Conservation (phyloP, 768 basidiomycete genomes). For the Boletus patriciae region DNA sequence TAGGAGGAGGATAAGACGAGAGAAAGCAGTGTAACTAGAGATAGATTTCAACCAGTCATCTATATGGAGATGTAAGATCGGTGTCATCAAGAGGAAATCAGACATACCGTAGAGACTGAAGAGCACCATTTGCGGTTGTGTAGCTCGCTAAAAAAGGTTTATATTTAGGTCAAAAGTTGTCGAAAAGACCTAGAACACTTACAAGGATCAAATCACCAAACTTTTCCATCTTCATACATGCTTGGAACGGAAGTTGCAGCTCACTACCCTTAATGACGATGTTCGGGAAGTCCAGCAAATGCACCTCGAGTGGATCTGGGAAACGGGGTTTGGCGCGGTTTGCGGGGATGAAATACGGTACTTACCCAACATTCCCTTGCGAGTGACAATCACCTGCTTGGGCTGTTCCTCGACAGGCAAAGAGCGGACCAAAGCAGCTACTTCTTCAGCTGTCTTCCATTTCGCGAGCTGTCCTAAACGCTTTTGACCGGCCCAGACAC, state of each 20-base stretch:
- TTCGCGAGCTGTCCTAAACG: constrained; percentile 99
- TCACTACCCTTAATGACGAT: constrained; percentile 99
- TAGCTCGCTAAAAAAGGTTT: constrained; percentile 63
- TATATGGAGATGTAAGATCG: constrained; percentile 27
- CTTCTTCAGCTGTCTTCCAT: constrained; percentile 99
- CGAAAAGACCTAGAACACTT: constrained; percentile 16
- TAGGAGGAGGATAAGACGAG: constrained; percentile 92
- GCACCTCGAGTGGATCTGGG: constrained; percentile 91
- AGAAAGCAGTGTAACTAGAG: constrained; percentile 98
- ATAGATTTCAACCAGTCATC: constrained; percentile 99
- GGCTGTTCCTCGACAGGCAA: constrained; percentile 99
- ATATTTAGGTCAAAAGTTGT: not conserved
- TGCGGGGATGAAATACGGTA: not conserved
- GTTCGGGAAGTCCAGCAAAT: constrained; percentile 99
- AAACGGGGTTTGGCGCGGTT: constrained; percentile 5
- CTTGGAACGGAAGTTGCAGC: constrained; percentile 97
- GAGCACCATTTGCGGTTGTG: constrained; percentile 98
- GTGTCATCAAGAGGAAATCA: not conserved
- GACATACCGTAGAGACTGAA: constrained; percentile 88
- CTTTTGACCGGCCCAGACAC: constrained; percentile 99
- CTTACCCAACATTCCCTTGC: constrained; percentile 98
- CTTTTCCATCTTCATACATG: constrained; percentile 99
- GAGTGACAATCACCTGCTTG: constrained; percentile 98
- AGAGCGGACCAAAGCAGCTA: constrained; percentile 94
- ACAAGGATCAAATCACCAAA: constrained; percentile 96